Conservation (phyloP, 805 yeast genomes). For the Candida morakotiae region DNA sequence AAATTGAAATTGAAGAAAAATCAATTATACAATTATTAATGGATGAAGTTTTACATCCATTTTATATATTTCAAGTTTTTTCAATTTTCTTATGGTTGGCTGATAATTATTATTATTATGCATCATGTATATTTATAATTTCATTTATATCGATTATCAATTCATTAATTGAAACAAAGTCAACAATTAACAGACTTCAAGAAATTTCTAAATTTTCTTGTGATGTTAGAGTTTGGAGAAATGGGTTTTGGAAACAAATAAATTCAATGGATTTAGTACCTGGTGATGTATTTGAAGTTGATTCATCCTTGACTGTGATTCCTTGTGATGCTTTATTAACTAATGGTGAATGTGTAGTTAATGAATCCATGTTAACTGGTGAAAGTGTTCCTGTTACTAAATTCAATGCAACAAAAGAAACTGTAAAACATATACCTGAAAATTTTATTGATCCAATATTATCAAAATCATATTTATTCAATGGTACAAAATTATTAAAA, state of each 20-base stretch:
- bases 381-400: slow-evolving; percentile 97
- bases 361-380: slow-evolving; percentile 97
- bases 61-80: slow-evolving; percentile 90
- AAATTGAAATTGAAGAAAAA: slow-evolving; percentile 73
- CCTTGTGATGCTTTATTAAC: slow-evolving; percentile 90
- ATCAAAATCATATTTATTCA: slow-evolving; percentile 73
- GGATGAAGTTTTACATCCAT: slow-evolving; percentile 92
- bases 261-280: slow-evolving; percentile 82
- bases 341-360: slow-evolving; percentile 93
- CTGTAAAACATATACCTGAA: slow-evolving; percentile 52
- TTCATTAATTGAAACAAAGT: slow-evolving; percentile 81
- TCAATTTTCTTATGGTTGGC: slow-evolving; percentile 88
- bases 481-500: slow-evolving; percentile 86
- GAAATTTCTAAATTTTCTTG: slow-evolving; percentile 73
- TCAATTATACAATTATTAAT: slow-evolving; percentile 58
- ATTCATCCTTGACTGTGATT: slow-evolving; percentile 65
- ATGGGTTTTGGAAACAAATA: slow-evolving; percentile 86
- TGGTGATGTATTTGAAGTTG: slow-evolving; percentile 93
- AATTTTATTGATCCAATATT: slow-evolving; percentile 63
- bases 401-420: slow-evolving; percentile 57
- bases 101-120: slow-evolving; percentile 92
- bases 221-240: slow-evolving; percentile 84
- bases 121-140: slow-evolving; percentile 83
- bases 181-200: slow-evolving; percentile 66
- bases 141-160: slow-evolving; percentile 77